Percentiles rank a stretch among this genome's conserved stretches.
Evolutionary conservation across 129 eudicot genomes (phyloP).

Genomic region (Escallonia herrerae): DNA sequence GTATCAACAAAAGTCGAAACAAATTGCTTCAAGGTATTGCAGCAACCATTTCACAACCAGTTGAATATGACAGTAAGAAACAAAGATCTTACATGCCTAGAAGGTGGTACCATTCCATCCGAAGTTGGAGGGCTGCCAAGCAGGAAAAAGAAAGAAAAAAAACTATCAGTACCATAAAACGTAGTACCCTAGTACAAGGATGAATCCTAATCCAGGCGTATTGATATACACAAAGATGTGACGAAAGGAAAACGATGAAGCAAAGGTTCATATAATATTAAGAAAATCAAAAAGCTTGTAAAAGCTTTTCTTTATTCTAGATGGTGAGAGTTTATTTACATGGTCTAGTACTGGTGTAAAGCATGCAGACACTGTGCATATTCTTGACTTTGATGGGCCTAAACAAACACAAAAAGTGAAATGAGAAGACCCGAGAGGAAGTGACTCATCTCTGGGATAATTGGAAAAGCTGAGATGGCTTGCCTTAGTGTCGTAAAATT

Average conservation of each 20-base stretch:
- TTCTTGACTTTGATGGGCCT: constrained; percentile 89
- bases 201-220: neutral
- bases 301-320: constrained; percentile 20
- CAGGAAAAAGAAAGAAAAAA: neutral
- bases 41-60: too few species aligned
- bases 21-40: too few species aligned
- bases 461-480: constrained; percentile 14
- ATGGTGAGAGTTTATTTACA: constrained; percentile 57
- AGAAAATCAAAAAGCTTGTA: neutral
- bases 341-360: constrained; percentile 93
- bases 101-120: constrained; percentile 87
- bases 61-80: too few species aligned
- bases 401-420: constrained; percentile 66
- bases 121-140: constrained; percentile 63
- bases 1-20: too few species aligned
- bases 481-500: constrained; percentile 79
- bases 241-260: too few species aligned
- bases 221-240: neutral
- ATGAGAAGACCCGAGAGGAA: constrained; percentile 63
- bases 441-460: neutral
- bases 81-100: constrained; percentile 13
- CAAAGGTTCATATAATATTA: too few species aligned
- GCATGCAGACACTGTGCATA: constrained; percentile 97
- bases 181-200: neutral
- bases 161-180: neutral